A percentile compares a stretch with the other conserved stretches of the same genome.
Conservation (phyloP, 2,329 filamentous ascomycete species). For the Sclerotinia spermophila region DNA sequence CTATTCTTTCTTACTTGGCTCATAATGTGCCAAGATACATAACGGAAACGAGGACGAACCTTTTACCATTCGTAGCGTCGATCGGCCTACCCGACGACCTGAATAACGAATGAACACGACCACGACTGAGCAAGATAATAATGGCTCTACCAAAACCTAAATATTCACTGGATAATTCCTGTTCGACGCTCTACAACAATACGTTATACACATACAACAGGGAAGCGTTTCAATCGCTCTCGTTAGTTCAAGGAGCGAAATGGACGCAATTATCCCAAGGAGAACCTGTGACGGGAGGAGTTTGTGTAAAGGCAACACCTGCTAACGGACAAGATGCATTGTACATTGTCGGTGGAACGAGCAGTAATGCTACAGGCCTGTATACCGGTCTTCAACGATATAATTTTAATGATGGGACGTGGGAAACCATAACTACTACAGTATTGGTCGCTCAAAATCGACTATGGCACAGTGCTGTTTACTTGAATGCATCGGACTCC, state of each 20-base stretch:
- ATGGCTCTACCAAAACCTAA: constrained; percentile 60
- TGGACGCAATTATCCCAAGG: constrained; percentile 68
- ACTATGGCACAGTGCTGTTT: constrained; percentile 70
- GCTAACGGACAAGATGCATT: constrained; percentile 54
- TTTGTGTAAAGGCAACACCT: constrained; percentile 69
- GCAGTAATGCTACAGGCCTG: constrained; percentile 41
- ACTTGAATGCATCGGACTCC: constrained; percentile 64
- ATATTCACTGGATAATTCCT: constrained; percentile 69
- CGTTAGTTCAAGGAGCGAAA: constrained; percentile 62
- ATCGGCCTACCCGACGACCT: constrained; percentile 17
- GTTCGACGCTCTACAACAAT: constrained; percentile 75
- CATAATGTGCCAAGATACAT: constrained; percentile 15
- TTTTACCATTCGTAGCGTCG: constrained; percentile 11
- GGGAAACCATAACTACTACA: constrained; percentile 52
- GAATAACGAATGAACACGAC: constrained; percentile 20
- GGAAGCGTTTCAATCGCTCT: constrained; percentile 70
- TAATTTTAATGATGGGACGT: constrained; percentile 52
- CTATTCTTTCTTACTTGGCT: constrained; percentile 2
- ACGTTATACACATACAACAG: constrained; percentile 81
- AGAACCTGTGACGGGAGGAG: constrained; percentile 67
- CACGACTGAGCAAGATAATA: constrained; percentile 21
- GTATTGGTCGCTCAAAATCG: constrained; percentile 52
- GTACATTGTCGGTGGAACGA: constrained; percentile 77
- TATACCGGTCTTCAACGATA: constrained; percentile 76
- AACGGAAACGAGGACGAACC: constrained; percentile 12